A percentile compares a stretch with the other conserved stretches of the same genome.
Conservation (phyloP, 306 rosid species). For the Cyamopsis tetragonoloba region DNA sequence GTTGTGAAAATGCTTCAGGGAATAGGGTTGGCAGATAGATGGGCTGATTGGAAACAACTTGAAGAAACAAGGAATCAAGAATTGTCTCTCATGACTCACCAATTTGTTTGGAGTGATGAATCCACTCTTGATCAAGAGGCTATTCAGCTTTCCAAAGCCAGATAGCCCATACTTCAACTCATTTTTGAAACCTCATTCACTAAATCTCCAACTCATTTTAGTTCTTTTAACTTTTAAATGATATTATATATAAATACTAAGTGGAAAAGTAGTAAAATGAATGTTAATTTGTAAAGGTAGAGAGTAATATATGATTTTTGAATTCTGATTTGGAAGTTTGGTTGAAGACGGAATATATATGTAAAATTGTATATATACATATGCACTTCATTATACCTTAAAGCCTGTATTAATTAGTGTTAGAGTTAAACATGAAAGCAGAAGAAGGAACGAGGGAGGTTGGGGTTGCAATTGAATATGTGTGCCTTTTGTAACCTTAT, state of each 20-base stretch:
- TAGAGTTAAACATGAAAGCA: slow-evolving; percentile 8
- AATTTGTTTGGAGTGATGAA: slow-evolving; percentile 77
- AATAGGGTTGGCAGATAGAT: slow-evolving; percentile 65
- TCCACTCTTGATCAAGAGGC: slow-evolving; percentile 81
- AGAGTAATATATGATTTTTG: too few relatives aligned
- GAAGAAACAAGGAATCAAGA: slow-evolving; percentile 58
- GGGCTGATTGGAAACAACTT: slow-evolving; percentile 79
- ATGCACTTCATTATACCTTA: background rate
- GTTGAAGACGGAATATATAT: too few relatives aligned
- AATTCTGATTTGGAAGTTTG: too few relatives aligned
- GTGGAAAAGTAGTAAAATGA: too few relatives aligned
- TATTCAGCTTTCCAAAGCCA: slow-evolving; percentile 73
- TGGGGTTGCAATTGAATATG: slow-evolving; percentile 16
- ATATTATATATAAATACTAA: too few relatives aligned
- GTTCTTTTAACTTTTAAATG: too few relatives aligned
- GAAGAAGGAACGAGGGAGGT: background rate
- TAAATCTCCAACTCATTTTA: too few relatives aligned
- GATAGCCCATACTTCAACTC: slow-evolving; percentile 35
- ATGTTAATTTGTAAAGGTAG: too few relatives aligned
- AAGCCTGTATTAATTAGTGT: slow-evolving; percentile 10
- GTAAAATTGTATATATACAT: background rate
- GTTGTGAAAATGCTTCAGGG: slow-evolving; percentile 65
- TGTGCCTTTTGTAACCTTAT: slow-evolving; percentile 15
- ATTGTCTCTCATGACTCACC: slow-evolving; percentile 48
- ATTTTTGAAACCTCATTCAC: slow-evolving; percentile 44